Evolutionary conservation across 2,329 filamentous ascomycete species (phyloP).

Genomic region (Huntiella abstrusa): DNA sequence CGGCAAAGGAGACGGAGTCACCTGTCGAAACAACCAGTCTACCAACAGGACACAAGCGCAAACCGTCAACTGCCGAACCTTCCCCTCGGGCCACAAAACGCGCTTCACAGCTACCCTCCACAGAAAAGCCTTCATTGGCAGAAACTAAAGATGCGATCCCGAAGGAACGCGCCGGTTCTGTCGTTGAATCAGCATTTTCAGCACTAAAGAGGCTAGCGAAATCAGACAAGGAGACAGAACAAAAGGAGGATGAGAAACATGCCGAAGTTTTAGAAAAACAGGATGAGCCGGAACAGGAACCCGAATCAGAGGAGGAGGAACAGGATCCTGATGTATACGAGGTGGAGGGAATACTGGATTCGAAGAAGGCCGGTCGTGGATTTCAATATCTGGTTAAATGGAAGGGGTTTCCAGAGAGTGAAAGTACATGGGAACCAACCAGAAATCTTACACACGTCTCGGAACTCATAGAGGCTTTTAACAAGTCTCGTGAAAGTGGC

Average conservation of each 20-base stretch:
- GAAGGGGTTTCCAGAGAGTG: constrained; percentile 25
- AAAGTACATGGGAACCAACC: constrained; percentile 37
- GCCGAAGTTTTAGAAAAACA: not conserved
- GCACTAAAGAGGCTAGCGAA: not conserved
- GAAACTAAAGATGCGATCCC: too few relatives aligned
- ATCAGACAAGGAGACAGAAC: not conserved
- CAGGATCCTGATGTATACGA: constrained; percentile 21
- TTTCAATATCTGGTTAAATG: constrained; percentile 33
- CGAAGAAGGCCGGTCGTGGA: constrained; percentile 20
- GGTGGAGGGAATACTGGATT: constrained; percentile 29
- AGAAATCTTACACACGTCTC: constrained; percentile 24
- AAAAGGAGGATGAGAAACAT: constrained; percentile 15
- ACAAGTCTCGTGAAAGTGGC: not conserved
- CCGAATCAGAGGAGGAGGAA: not conserved
- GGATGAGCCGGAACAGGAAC: constrained; percentile 15
- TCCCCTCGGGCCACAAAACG: too few relatives aligned
- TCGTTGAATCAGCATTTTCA: not conserved
- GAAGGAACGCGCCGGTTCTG: too few relatives aligned
- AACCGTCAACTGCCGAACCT: too few relatives aligned
- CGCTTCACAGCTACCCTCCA: too few relatives aligned
- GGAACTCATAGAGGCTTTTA: constrained; percentile 19
- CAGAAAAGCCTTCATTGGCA: too few relatives aligned
- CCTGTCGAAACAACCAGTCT: too few relatives aligned
- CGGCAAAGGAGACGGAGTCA: too few relatives aligned
- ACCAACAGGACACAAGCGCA: too few relatives aligned